A percentile compares a stretch with the other conserved stretches of the same genome.
Conservation (phyloP, 2,329 filamentous ascomycete genomes). For the Aspergillus amoenus region DNA sequence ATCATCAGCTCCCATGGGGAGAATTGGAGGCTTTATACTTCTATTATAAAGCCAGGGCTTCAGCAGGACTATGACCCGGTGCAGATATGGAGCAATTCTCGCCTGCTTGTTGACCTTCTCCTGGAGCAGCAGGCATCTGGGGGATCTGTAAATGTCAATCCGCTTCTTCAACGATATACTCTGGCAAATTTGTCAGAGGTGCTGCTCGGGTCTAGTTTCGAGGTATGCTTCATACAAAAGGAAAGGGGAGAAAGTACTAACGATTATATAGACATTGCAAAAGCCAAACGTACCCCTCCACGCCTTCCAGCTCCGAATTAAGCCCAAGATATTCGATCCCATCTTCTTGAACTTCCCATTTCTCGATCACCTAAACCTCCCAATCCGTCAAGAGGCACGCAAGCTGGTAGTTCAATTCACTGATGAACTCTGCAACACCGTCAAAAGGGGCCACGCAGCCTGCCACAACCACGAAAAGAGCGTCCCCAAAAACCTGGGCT, state of each 20-base stretch:
- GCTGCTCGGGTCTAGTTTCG: not conserved
- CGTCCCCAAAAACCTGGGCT: not conserved
- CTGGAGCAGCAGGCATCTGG: not conserved
- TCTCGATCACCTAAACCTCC: constrained; percentile 26
- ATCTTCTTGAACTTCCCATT: constrained; percentile 37
- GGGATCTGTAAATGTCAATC: not conserved
- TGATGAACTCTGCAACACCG: not conserved
- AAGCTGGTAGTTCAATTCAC: constrained; percentile 16
- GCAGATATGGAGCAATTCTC: too few relatives aligned
- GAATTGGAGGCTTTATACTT: not conserved
- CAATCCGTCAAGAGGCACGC: constrained; percentile 26
- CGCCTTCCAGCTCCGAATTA: constrained; percentile 17
- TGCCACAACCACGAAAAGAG: not conserved
- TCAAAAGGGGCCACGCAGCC: not conserved
- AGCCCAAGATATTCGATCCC: constrained; percentile 36
- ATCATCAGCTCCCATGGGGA: not conserved
- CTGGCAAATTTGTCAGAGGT: constrained; percentile 6
- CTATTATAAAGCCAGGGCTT: not conserved
- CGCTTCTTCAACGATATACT: constrained; percentile 11
- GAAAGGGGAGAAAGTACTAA: not conserved
- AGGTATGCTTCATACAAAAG: not conserved
- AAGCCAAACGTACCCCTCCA: not conserved
- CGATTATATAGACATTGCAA: not conserved
- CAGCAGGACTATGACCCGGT: not conserved
- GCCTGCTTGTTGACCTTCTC: too few relatives aligned